These are phyloP conservation scores for Leccinum pachyderme DNA, from an alignment of 1,284 basidiomycete species.

Conservation along the genomic window DNA sequence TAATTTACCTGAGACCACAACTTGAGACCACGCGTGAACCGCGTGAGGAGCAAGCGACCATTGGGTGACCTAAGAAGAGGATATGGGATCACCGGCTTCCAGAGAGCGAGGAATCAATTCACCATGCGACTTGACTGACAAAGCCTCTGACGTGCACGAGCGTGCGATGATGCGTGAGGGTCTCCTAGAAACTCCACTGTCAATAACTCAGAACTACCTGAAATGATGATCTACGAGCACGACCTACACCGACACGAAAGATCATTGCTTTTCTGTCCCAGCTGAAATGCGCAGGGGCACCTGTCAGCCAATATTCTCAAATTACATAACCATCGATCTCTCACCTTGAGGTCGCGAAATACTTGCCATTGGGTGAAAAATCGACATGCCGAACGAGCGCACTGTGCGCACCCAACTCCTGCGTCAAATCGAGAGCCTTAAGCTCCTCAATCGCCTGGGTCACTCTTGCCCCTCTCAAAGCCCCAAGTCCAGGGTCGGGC, in stretches of 20 bases:
- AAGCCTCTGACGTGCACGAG: conserved; percentile 75
- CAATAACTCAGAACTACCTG: background rate
- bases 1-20: conserved; percentile 66
- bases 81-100: background rate
- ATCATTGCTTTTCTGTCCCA: conserved; percentile 78
- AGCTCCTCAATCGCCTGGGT: conserved; percentile 56
- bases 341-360: conserved; percentile 37
- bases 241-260: conserved; percentile 63
- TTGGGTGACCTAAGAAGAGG: conserved; percentile 52
- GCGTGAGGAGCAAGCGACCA: conserved; percentile 62
- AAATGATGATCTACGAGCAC: background rate
- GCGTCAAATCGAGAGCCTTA: conserved; percentile 50
- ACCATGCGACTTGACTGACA: conserved; percentile 79
- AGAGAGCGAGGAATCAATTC: background rate
- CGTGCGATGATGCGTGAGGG: conserved; percentile 57
- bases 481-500: conserved; percentile 37
- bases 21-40: conserved; percentile 65
- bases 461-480: conserved; percentile 51
- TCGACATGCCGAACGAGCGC: conserved; percentile 39
- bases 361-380: conserved; percentile 39
- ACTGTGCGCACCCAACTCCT: conserved; percentile 41
- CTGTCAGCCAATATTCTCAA: conserved; percentile 7
- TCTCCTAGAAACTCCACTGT: conserved; percentile 41
- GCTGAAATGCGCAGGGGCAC: conserved; percentile 33
- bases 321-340: background rate